phyloP scores from a whole-genome alignment of 371 early-diverging fungal genomes.

The Lichtheimia ornata region DNA sequence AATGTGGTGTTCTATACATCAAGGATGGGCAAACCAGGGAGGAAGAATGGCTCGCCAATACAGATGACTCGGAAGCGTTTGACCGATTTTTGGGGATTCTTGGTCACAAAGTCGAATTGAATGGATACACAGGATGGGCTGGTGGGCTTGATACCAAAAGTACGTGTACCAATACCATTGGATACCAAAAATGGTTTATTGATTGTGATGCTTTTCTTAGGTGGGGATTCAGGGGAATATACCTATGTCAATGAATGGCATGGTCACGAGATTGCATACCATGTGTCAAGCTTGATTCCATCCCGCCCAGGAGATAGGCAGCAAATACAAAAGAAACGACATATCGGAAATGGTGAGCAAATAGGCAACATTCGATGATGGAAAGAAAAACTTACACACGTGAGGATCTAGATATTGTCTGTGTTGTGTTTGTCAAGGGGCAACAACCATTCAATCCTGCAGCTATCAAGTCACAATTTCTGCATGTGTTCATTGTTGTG shows the following conservation, averaged over 20 bases:
- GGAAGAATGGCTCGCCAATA: slow-evolving; percentile 78
- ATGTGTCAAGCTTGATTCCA: slow-evolving; percentile 83
- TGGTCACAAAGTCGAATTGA: slow-evolving; percentile 70
- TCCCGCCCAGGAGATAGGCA: slow-evolving; percentile 71
- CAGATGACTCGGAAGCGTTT: slow-evolving; percentile 57
- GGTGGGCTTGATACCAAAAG: slow-evolving; percentile 82
- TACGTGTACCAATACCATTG: slow-evolving; percentile 28
- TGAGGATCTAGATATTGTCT: slow-evolving; percentile 63
- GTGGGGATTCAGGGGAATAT: slow-evolving; percentile 77
- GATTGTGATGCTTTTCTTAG: slow-evolving; percentile 18
- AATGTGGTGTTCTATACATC: slow-evolving; percentile 78
- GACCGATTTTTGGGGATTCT: slow-evolving; percentile 68
- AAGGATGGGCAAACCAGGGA: slow-evolving; percentile 71
- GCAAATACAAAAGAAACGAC: slow-evolving; percentile 83
- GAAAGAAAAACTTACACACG: too few relatives aligned
- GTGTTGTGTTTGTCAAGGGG: slow-evolving; percentile 71
- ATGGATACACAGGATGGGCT: slow-evolving; percentile 78
- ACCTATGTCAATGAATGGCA: slow-evolving; percentile 77
- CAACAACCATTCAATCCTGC: slow-evolving; percentile 70
- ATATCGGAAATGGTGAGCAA: slow-evolving; percentile 79
- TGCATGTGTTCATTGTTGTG: slow-evolving; percentile 77
- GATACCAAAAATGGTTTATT: too few relatives aligned
- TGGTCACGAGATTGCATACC: slow-evolving; percentile 83
- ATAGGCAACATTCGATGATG: too few relatives aligned
- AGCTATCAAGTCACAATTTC: slow-evolving; percentile 73